These are phyloP conservation scores for Chloris gayana DNA, from an alignment of 176 grass and related monocot species.

Conservation along the genomic window DNA sequence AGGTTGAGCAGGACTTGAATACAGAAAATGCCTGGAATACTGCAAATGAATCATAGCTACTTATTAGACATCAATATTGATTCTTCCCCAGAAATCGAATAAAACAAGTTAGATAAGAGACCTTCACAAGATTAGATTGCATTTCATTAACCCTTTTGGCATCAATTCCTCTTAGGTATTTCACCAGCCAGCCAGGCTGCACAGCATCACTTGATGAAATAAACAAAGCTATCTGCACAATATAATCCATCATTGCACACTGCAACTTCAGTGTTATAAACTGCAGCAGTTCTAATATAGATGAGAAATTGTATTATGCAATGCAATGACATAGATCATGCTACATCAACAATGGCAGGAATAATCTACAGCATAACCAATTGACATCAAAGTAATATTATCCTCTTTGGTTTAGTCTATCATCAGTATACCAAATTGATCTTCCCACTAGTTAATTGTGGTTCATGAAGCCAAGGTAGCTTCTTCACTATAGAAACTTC, in stretches of 20 bases:
- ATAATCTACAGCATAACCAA: background rate
- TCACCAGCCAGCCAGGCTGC: conserved; percentile 80
- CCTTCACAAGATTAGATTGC: conserved; percentile 80
- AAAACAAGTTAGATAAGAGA: conserved; percentile 24
- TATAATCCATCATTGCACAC: conserved; percentile 2
- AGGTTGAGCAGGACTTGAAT: conserved; percentile 85
- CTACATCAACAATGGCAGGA: background rate
- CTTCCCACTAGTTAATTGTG: background rate
- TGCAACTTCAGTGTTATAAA: conserved; percentile 26
- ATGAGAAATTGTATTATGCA: conserved; percentile 5
- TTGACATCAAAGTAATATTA: background rate
- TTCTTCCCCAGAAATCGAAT: background rate
- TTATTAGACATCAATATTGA: conserved; percentile 29
- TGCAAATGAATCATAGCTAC: conserved; percentile 41
- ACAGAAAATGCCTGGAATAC: conserved; percentile 88
- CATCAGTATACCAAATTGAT: conserved; percentile 4
- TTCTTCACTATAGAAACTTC: background rate
- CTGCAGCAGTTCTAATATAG: background rate
- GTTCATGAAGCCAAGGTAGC: background rate
- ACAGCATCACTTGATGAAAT: conserved; percentile 88
- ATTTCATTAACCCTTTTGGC: conserved; percentile 59
- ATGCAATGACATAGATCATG: background rate
- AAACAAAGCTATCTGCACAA: conserved; percentile 81
- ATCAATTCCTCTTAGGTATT: conserved; percentile 71
- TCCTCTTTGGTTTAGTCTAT: conserved; percentile 10